Evolutionary conservation across 2,329 filamentous ascomycete genomes (phyloP).

Genomic region (Sphaceloma murrayae): DNA sequence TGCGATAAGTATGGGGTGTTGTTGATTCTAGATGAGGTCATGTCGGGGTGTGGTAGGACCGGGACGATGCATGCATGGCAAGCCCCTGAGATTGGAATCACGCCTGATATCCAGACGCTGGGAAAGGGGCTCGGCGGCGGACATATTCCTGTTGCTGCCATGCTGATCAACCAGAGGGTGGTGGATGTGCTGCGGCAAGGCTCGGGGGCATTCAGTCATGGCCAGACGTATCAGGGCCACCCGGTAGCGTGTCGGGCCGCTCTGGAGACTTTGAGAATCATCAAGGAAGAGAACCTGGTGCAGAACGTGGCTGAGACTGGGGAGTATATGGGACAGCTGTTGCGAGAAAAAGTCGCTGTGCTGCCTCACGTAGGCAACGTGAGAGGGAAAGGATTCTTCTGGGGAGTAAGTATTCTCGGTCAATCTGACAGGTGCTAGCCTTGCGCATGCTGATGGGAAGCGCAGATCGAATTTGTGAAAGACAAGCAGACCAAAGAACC

Average conservation of each 20-base stretch:
- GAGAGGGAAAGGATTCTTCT: conserved; percentile 51
- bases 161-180: conserved; percentile 47
- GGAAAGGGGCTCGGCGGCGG: conserved; percentile 59
- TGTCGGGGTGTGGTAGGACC: conserved; percentile 56
- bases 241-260: conserved; percentile 52
- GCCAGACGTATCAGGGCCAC: conserved; percentile 56
- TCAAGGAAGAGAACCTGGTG: conserved; percentile 49
- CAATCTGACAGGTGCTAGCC: too few relatives aligned
- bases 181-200: conserved; percentile 39
- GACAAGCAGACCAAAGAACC: conserved; percentile 46
- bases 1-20: conserved; percentile 64
- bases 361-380: conserved; percentile 51
- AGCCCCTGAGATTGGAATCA: conserved; percentile 40
- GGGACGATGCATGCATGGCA: conserved; percentile 54
- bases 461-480: conserved; percentile 49
- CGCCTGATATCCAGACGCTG: conserved; percentile 56
- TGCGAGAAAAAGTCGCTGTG: conserved; percentile 36
- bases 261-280: conserved; percentile 52
- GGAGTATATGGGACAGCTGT: conserved; percentile 34
- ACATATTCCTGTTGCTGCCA: conserved; percentile 51
- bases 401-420: conserved; percentile 43
- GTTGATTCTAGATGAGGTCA: conserved; percentile 70
- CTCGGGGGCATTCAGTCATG: conserved; percentile 46
- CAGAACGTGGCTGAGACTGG: conserved; percentile 51
- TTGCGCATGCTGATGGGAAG: background rate